A percentile compares a stretch with the other conserved stretches of the same genome.
Conservation (phyloP, 768 basidiomycete species). For the Phanerodontia chrysosporium region DNA sequence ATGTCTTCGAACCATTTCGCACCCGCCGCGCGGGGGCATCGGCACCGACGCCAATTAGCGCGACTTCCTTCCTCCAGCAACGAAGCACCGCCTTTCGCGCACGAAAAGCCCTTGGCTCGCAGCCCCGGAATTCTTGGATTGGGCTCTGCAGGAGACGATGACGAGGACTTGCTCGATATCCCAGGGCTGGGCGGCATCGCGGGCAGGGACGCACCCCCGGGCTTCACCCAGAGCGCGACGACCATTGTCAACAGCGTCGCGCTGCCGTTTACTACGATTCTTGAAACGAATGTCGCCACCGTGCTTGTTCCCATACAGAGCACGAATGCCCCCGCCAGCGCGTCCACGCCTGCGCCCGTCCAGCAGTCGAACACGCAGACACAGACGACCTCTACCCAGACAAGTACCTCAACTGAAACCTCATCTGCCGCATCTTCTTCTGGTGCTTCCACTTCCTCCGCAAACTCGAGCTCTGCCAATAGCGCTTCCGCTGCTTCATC, state of each 20-base stretch:
- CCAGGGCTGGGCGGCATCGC: not conserved
- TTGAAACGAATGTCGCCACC: constrained; percentile 5
- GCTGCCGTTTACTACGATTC: not conserved
- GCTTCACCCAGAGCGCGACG: constrained; percentile 5
- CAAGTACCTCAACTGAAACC: not conserved
- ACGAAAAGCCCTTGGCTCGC: not conserved
- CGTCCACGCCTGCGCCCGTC: not conserved
- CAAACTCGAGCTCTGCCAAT: constrained; percentile 2
- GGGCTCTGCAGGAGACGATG: not conserved
- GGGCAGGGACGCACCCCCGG: not conserved
- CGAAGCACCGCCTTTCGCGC: not conserved
- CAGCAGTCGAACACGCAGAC: not conserved
- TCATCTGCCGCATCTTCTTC: not conserved
- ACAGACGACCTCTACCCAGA: not conserved
- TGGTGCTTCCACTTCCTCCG: not conserved
- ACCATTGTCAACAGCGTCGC: constrained; percentile 7
- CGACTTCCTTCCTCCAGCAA: constrained; percentile 2
- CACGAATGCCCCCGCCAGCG: not conserved
- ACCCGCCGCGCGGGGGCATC: constrained; percentile 13
- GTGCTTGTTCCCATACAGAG: constrained; percentile 2
- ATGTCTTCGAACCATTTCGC: constrained; percentile 9
- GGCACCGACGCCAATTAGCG: constrained; percentile 7
- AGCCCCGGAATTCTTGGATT: not conserved
- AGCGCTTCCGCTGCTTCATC: not conserved
- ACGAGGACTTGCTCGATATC: not conserved